Evolutionary conservation across 2,329 filamentous ascomycete genomes (phyloP).

Genomic region (Trichoderma citrinoviride): DNA sequence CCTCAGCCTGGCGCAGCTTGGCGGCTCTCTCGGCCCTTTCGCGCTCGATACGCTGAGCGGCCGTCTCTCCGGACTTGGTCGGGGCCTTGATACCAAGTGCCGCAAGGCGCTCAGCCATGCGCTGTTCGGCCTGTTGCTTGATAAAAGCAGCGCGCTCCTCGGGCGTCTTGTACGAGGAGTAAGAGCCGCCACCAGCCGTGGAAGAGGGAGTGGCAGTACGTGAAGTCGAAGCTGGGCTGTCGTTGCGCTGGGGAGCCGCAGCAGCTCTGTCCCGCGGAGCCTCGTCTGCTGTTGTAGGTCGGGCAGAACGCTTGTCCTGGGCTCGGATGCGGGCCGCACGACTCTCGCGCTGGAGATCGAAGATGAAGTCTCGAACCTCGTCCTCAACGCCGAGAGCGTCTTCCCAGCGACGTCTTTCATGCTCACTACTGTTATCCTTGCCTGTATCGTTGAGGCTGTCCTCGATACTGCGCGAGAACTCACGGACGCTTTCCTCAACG

Average conservation of each 20-base stretch:
- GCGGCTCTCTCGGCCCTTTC: slow-evolving; percentile 85
- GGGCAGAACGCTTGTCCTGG: slow-evolving; percentile 54
- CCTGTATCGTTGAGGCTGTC: slow-evolving; percentile 80
- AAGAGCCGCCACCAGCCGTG: slow-evolving; percentile 60
- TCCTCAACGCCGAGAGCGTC: slow-evolving; percentile 95
- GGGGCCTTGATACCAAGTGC: slow-evolving; percentile 88
- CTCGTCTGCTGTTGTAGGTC: slow-evolving; percentile 43
- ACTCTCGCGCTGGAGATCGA: slow-evolving; percentile 85
- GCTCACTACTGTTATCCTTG: slow-evolving; percentile 74
- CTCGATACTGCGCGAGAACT: slow-evolving; percentile 82
- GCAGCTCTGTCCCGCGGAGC: slow-evolving; percentile 38
- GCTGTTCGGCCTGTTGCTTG: slow-evolving; percentile 93
- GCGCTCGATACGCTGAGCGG: slow-evolving; percentile 81
- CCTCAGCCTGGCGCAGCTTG: slow-evolving; percentile 84
- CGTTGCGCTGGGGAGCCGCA: slow-evolving; percentile 27
- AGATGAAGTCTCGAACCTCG: slow-evolving; percentile 96
- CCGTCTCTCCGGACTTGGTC: slow-evolving; percentile 72
- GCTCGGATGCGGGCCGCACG: slow-evolving; percentile 67
- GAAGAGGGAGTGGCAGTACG: slow-evolving; percentile 48
- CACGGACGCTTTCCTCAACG: slow-evolving; percentile 91
- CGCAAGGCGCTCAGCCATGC: slow-evolving; percentile 93
- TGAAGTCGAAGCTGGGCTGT: slow-evolving; percentile 53
- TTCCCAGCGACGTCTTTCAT: slow-evolving; percentile 92
- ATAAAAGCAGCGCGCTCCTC: slow-evolving; percentile 95
- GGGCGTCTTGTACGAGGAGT: slow-evolving; percentile 81